Base-by-base conservation (phyloP, 108 stramenopile species). In the Chaetoceros muelleri region DNA sequence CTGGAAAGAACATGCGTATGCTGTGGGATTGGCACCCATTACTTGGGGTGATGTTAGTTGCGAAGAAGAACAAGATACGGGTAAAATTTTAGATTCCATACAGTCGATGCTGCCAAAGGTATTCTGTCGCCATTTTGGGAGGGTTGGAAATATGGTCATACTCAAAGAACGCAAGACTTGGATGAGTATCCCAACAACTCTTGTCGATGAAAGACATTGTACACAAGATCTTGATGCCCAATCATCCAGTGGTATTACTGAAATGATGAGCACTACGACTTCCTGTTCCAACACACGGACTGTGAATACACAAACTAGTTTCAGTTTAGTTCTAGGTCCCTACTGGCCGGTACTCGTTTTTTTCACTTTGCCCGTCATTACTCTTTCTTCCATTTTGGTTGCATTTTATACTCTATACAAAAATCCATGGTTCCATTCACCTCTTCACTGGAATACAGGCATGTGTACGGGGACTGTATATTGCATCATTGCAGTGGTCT, bases 1-100 rank as follows among this genome's bases (percentile, higher is more conserved):
- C 40, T 80, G 79, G 79, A 80, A 80, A 46, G 64, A 70, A 60
- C 55, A 58, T 22, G 58, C 69, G 19, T 65, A 58, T 46, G 79
- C 79, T 22, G 75, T 69, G n/a, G 79, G 79, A 10, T 29, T 73
- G 2, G 72, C 70, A 10, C 74, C 75, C 31, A 64, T 70, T 24
- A 67, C 75, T 17, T 80, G 79, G 79, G 22, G 30, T 0, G 72
- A 70, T 30, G 72, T 22, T 17, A 7, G 16, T 30, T 24, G 34
- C 52, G 26, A 46, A 44, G 24, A 48, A 49, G 24, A 47, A 49
- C 18, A 52, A 27, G 30, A 58, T 52, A 30, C 46, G 59, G 44
- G 53, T 24, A 44, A 55, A 34, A n/a, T 28, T 20, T 30, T 21
- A 2, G 25, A 53, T 2, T 53, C 52, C 22, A 52, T 40, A 10